Evolutionary conservation across 345 rosid species (phyloP), one percentile per base, ranked within the genome.

Genomic region (Gossypium ekmanianum): DNA sequence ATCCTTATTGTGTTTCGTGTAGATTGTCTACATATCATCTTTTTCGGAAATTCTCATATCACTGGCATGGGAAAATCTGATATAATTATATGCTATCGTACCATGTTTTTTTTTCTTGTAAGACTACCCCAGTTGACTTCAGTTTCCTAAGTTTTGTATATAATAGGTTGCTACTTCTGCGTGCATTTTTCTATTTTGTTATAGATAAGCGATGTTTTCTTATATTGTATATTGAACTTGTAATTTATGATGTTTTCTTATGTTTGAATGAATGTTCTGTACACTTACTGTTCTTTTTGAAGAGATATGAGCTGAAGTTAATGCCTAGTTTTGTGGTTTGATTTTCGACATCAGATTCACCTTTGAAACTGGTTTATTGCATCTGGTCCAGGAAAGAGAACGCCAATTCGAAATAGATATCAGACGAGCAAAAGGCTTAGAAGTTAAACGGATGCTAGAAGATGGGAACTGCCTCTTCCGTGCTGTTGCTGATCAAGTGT

Each of bases 401-500:
- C 89, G 85, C 27, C 94, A 93, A 70, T 96, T 93, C 82, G 99
- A 90, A 86, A 88, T 87, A 61, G 99, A 96, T 76, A 77, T 96
- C 45, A 86, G 93, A 79, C 83, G 92, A 29, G 59, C 84, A 11
- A 92, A 88, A 86, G 97, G 95, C 74, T 85, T 88, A 16, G 98
- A 92, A 76, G 95, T 96, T 68, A 93, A 86, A 80, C 85, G 90
- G 82, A 96, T 96, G 99, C 27, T 96, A 84, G 97, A 87, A 90
- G 99, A 93, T 85, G 99, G 99, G 50, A 96, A 96, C 75, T 96
- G 99, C 85, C 97, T 96, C 71, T 96, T 96, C 52, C 94, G 93
- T 57, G 99, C 97, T 81, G 93, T 93, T 45, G 97, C 97, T 61
- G 99, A 96, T 92, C 99, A 96, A 87, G 98, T 96, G 70, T 88